Percentiles rank a stretch among this genome's conserved stretches.
Conservation (phyloP, 2,329 filamentous ascomycete genomes). For the Alternaria sp. region DNA sequence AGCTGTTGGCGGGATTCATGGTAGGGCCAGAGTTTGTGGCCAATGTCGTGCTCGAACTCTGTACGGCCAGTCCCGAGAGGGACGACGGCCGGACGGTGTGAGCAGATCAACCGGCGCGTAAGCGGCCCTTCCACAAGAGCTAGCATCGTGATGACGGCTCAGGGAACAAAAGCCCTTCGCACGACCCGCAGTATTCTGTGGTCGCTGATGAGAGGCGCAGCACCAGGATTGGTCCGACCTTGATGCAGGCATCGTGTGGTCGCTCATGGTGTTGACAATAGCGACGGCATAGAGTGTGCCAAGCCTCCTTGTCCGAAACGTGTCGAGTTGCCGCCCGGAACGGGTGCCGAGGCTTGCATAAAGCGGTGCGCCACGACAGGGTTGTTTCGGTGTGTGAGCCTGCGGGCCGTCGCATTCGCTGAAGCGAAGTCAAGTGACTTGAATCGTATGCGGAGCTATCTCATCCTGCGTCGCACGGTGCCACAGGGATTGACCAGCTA, state of each 20-base stretch:
- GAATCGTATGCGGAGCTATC: conserved; percentile 60
- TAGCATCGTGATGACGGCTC: conserved; percentile 31
- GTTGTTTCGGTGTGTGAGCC: conserved; percentile 41
- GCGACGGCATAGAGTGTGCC: conserved; percentile 24
- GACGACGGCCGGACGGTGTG: conserved; percentile 31
- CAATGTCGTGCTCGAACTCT: conserved; percentile 33
- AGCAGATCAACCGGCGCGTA: conserved; percentile 49
- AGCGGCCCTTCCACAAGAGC: conserved; percentile 34
- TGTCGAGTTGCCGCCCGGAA: conserved; percentile 46
- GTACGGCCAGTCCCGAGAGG: conserved; percentile 46
- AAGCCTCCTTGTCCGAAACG: conserved; percentile 40
- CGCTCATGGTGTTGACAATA: conserved; percentile 19
- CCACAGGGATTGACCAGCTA: conserved; percentile 24
- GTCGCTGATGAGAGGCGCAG: conserved; percentile 3
- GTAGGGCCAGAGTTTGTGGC: conserved; percentile 28
- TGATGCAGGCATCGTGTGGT: conserved; percentile 21
- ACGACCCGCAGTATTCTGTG: neutral
- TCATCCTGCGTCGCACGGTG: conserved; percentile 40
- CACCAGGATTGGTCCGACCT: conserved; percentile 12
- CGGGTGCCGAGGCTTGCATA: conserved; percentile 45
- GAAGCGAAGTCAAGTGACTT: conserved; percentile 66
- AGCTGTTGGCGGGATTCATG: conserved; percentile 18
- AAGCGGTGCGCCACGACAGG: conserved; percentile 41
- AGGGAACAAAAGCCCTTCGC: conserved; percentile 14
- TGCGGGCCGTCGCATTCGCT: conserved; percentile 49